Percentiles rank a stretch among this genome's conserved stretches.
Conservation (phyloP, 163 green algal species). For the Scenedesmus sp. region DNA sequence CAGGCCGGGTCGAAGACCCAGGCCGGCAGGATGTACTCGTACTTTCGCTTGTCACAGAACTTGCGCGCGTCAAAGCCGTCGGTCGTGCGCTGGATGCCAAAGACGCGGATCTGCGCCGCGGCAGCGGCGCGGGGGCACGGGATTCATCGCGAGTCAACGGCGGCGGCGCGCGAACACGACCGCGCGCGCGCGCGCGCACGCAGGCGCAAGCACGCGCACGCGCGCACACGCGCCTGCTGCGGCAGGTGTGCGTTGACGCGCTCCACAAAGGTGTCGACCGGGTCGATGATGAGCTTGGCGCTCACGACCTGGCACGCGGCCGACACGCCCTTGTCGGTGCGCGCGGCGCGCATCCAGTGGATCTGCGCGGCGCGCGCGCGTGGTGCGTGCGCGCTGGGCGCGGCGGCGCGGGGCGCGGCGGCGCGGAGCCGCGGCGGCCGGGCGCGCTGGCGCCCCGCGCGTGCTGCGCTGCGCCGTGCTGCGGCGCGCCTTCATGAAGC, state of each 20-base stretch:
- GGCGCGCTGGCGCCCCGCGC: too few species aligned
- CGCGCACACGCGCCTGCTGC: conserved; percentile 15
- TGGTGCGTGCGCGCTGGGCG: too few species aligned
- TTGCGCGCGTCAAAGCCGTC: conserved; percentile 84
- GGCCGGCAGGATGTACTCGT: conserved; percentile 95
- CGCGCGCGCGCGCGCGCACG: too few species aligned
- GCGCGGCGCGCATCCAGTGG: conserved; percentile 87
- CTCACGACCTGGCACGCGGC: conserved; percentile 65
- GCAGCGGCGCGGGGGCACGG: neutral
- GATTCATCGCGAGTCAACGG: too few species aligned
- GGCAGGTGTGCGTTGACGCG: conserved; percentile 42
- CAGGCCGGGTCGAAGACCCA: conserved; percentile 85
- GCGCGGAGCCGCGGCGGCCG: too few species aligned
- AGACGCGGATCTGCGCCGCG: conserved; percentile 63
- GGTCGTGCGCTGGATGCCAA: conserved; percentile 75
- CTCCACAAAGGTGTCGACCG: conserved; percentile 1
- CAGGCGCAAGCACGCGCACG: too few species aligned
- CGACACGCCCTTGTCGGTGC: conserved; percentile 97
- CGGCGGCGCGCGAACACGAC: too few species aligned
- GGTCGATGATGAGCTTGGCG: conserved; percentile 50
- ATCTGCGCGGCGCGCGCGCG: conserved; percentile 56
- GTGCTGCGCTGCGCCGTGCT: too few species aligned
- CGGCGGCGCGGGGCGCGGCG: too few species aligned
- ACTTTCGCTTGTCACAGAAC: conserved; percentile 69
- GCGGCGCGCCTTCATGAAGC: conserved; percentile 68